These are phyloP conservation scores for Scedosporium boydii DNA, from an alignment of 2,329 filamentous ascomycete species.

Conservation along the genomic window DNA sequence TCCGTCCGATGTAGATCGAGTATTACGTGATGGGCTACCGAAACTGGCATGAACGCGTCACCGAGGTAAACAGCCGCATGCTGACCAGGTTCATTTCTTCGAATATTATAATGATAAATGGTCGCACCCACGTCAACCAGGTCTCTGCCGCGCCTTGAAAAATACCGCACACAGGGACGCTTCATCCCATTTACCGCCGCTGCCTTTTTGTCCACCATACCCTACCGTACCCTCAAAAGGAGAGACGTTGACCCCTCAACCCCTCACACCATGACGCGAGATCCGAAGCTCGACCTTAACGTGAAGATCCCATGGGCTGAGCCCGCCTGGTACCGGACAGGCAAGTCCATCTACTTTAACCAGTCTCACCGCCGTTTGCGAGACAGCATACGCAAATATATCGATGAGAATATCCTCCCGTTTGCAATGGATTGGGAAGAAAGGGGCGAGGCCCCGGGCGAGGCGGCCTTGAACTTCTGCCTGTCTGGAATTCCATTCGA, in stretches of 20 bases:
- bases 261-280: constrained; percentile 9
- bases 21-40: too few relatives aligned
- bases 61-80: too few relatives aligned
- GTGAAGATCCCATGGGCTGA: constrained; percentile 14
- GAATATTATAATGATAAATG: too few relatives aligned
- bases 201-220: too few relatives aligned
- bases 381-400: constrained; percentile 44
- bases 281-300: constrained; percentile 14
- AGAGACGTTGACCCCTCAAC: background rate
- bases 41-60: too few relatives aligned
- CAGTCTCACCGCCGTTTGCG: constrained; percentile 50
- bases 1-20: too few relatives aligned
- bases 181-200: too few relatives aligned
- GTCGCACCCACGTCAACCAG: too few relatives aligned
- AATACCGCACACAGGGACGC: too few relatives aligned
- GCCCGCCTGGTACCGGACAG: constrained; percentile 18
- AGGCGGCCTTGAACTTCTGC: constrained; percentile 26
- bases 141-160: too few relatives aligned
- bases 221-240: too few relatives aligned
- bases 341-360: constrained; percentile 49
- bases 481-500: constrained; percentile 27
- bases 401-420: constrained; percentile 48
- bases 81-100: too few relatives aligned
- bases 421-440: constrained; percentile 56
- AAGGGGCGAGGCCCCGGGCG: constrained; percentile 37